Conservation (phyloP, 495 filamentous ascomycete genomes). For the Trichoderma asperelloides region DNA sequence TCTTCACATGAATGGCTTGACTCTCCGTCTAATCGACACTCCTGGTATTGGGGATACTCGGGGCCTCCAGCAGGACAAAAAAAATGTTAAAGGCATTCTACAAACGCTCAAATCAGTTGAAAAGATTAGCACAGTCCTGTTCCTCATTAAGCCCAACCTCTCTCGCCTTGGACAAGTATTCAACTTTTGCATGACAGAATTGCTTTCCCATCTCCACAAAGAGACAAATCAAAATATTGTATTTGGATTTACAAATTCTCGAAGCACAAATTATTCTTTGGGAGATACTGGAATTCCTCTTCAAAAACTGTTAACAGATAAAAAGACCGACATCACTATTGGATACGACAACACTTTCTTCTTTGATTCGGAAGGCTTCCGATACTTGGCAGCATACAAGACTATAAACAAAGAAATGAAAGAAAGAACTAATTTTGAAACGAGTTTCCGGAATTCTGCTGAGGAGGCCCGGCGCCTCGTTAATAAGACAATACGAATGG, state of each 20-base stretch:
- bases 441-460: not conserved
- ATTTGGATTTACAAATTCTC: constrained; percentile 38
- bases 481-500: no score
- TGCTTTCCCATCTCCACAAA: constrained; percentile 32
- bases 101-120: constrained; percentile 22
- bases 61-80: constrained; percentile 24
- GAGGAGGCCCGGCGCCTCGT: not conserved
- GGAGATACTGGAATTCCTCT: constrained; percentile 32
- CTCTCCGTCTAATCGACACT: constrained; percentile 34
- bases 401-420: constrained; percentile 19
- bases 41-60: constrained; percentile 37
- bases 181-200: constrained; percentile 31
- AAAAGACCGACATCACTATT: constrained; percentile 18
- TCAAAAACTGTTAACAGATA: constrained; percentile 19
- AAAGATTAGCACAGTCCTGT: constrained; percentile 33
- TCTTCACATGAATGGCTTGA: constrained; percentile 16
- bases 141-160: constrained; percentile 38
- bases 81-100: constrained; percentile 37
- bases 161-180: constrained; percentile 29
- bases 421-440: not conserved
- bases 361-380: constrained; percentile 39
- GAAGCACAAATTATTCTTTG: constrained; percentile 30
- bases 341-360: constrained; percentile 24
- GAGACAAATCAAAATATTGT: constrained; percentile 29
- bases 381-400: constrained; percentile 32